Evolutionary conservation across 1,284 basidiomycete genomes (phyloP).

Genomic region (Ustilago cynodontis): DNA sequence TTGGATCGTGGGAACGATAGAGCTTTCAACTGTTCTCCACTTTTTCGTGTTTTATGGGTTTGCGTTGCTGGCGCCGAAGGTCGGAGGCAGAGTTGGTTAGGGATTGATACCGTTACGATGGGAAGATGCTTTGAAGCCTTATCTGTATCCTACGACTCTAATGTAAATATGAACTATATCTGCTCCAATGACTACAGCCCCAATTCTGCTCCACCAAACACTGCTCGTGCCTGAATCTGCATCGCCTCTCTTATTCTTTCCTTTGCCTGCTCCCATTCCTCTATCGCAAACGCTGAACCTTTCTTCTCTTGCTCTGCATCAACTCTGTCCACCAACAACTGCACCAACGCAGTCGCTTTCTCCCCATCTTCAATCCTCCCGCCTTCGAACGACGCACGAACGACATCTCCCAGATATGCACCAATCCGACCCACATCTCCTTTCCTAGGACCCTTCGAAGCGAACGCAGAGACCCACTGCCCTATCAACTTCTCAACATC

Average conservation of each 20-base stretch:
- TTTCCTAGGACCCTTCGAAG: conserved; percentile 36
- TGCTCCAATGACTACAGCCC: neutral
- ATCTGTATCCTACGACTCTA: too few relatives aligned
- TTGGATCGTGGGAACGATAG: too few relatives aligned
- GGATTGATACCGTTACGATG: too few relatives aligned
- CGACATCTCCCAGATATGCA: conserved; percentile 22
- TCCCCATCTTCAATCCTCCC: conserved; percentile 29
- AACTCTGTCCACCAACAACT: conserved; percentile 11
- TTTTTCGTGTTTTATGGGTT: too few relatives aligned
- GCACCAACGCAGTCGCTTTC: conserved; percentile 20
- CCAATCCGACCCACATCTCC: conserved; percentile 55
- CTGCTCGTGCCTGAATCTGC: conserved; percentile 12
- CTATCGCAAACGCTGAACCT: neutral
- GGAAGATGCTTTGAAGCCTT: neutral
- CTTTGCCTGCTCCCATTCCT: conserved; percentile 26
- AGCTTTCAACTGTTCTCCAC: too few relatives aligned
- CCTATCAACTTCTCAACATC: conserved; percentile 32
- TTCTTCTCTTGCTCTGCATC: neutral
- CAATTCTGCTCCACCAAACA: conserved; percentile 29
- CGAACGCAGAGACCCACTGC: conserved; percentile 50
- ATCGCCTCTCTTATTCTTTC: conserved; percentile 8
- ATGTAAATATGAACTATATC: too few relatives aligned
- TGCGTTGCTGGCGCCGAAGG: too few relatives aligned
- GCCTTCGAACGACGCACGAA: neutral
- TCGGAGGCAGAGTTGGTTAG: too few relatives aligned